A percentile compares a stretch with the other conserved stretches of the same genome.
Conservation (phyloP, 2,329 filamentous ascomycete genomes). For the Aspergillus tanneri region DNA sequence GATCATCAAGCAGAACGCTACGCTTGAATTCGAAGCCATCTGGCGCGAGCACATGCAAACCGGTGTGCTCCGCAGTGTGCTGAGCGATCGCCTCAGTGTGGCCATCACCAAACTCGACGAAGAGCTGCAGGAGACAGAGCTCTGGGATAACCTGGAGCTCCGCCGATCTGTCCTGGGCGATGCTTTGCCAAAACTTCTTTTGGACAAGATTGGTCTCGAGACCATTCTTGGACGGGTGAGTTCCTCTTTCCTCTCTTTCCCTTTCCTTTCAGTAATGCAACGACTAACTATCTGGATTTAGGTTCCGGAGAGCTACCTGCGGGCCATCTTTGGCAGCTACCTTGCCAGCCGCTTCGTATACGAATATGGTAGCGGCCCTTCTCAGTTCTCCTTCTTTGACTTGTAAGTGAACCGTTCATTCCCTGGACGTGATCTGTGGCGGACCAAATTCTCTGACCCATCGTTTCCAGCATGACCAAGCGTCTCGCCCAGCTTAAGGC, state of each 20-base stretch:
- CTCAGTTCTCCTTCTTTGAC: constrained; percentile 97
- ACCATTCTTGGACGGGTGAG: constrained; percentile 76
- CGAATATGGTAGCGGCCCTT: constrained; percentile 85
- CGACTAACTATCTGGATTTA: constrained; percentile 34
- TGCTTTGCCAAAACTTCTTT: constrained; percentile 77
- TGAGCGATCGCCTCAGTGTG: constrained; percentile 85
- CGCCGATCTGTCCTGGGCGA: constrained; percentile 76
- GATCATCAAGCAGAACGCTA: constrained; percentile 86
- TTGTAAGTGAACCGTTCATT: constrained; percentile 66
- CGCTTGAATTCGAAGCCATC: constrained; percentile 95
- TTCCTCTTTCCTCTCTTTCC: constrained; percentile 17
- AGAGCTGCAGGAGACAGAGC: constrained; percentile 86
- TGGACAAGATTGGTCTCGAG: constrained; percentile 88
- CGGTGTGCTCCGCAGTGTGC: constrained; percentile 73
- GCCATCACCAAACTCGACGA: constrained; percentile 97
- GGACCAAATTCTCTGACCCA: constrained; percentile 4
- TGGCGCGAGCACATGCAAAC: constrained; percentile 91
- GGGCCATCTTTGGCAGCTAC: constrained; percentile 94
- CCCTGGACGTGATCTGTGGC: neutral
- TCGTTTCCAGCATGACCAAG: constrained; percentile 40
- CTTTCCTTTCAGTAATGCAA: neutral
- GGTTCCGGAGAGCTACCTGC: constrained; percentile 87
- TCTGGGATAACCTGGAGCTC: constrained; percentile 82
- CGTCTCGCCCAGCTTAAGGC: constrained; percentile 32
- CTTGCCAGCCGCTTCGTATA: constrained; percentile 95